Evolutionary conservation across 1,139 yeast genomes (phyloP), one percentile per base, ranked within the genome.

Genomic region (Tardiomyces digboiensis): DNA sequence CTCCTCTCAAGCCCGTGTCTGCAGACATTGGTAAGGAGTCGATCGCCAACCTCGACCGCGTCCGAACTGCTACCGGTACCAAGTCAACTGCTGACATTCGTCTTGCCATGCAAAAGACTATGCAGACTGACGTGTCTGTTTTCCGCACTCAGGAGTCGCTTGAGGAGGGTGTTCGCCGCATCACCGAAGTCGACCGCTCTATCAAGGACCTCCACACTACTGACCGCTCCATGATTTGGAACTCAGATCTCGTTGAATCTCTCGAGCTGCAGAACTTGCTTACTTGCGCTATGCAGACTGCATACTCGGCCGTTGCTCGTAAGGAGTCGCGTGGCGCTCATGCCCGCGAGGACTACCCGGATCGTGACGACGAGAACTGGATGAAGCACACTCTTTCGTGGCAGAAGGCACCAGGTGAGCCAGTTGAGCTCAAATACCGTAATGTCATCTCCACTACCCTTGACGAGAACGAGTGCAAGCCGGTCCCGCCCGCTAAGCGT

Each of bases 281-380:
- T 64, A 89, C 98, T 45, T 88, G 97, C 75, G 98, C 98, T 51
- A 81, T 85, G 56, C 98, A 91, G 74, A 89, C 97, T 45, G 97
- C 97, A 40, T 72, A 72, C 55, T 80, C 95, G 49, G 98, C 98
- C 44, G 89, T 93, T 51, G 95, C 88, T 47, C 86, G 98, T 77
- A 82, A 74, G 62, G 98, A 91, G 74, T 88, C 97, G 41, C 87
- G 98, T 76, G 98, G 98, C 74, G 98, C 98, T 44, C 98, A 91
- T 63, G 97, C 98, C 52, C 84, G 97, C 75, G 98, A 91, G 69
- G 98, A 91, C 68, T 89, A 69, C 74, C 97, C 94, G 61, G 82
- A 80, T 51, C 87, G 98, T 80, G 95, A 91, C 62, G 98, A 91
- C 65, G 88, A 64, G 49, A 74, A 87, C 75, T 91, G 98, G 98